phyloP scores from a whole-genome alignment of 108 stramenopile genomes.

The Aureococcus anophagefferens region DNA sequence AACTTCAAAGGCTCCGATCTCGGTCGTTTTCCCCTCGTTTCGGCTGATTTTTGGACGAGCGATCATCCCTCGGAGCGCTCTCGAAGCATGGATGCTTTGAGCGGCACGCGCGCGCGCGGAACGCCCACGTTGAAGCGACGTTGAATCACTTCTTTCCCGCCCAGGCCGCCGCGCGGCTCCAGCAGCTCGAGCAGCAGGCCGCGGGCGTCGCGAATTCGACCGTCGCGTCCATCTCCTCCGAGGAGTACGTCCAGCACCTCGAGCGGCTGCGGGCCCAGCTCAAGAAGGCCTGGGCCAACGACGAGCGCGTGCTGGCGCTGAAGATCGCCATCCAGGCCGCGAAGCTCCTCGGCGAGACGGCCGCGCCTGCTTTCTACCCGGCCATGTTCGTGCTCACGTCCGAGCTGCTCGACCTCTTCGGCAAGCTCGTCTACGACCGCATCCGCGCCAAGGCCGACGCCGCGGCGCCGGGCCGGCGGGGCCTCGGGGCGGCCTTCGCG shows the following conservation, averaged over 20 bases:
- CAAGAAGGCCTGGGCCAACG: constrained; percentile 23
- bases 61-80: too few relatives aligned
- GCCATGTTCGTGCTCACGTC: constrained; percentile 32
- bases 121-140: too few relatives aligned
- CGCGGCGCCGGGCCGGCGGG: not conserved
- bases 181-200: too few relatives aligned
- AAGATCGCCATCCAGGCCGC: constrained; percentile 37
- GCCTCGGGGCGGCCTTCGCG: constrained; percentile 6
- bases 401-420: constrained; percentile 36
- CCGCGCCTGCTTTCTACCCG: constrained; percentile 34
- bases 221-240: too few relatives aligned
- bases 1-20: too few relatives aligned
- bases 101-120: too few relatives aligned
- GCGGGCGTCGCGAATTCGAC: too few relatives aligned
- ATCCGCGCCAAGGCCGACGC: constrained; percentile 26
- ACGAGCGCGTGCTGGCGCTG: constrained; percentile 32
- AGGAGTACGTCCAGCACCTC: constrained; percentile 21
- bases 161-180: too few relatives aligned
- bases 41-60: too few relatives aligned
- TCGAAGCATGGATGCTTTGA: too few relatives aligned
- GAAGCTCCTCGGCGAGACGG: constrained; percentile 27
- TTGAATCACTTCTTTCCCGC: too few relatives aligned
- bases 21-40: too few relatives aligned
- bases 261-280: constrained; percentile 16
- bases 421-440: constrained; percentile 30